These are phyloP conservation scores for Emergomyces orientalis DNA, from an alignment of 2,329 filamentous ascomycete species.

Conservation along the genomic window DNA sequence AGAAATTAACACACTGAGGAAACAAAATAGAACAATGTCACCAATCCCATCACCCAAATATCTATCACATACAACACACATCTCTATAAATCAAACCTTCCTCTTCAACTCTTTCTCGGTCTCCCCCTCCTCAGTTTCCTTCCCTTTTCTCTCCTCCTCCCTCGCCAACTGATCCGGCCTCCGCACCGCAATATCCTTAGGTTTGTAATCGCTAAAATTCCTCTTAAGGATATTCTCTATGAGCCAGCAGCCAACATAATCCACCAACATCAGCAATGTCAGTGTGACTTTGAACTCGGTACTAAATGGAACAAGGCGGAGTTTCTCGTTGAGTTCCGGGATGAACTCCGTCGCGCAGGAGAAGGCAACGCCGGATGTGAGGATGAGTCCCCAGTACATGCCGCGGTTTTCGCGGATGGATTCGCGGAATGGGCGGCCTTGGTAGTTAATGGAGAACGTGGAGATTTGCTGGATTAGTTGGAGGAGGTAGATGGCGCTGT, in stretches of 20 bases:
- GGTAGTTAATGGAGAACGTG: conserved; percentile 98
- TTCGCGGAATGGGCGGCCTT: conserved; percentile 95
- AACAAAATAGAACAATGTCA: neutral
- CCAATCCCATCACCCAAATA: neutral
- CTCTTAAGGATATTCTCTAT: conserved; percentile 81
- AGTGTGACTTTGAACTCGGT: conserved; percentile 82
- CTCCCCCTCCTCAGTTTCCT: conserved; percentile 42
- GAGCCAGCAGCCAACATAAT: conserved; percentile 77
- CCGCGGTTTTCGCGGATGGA: conserved; percentile 89
- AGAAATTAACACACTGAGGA: neutral
- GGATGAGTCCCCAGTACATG: conserved; percentile 96
- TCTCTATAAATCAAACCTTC: conserved; percentile 14
- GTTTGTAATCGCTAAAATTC: conserved; percentile 80
- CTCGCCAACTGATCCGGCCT: conserved; percentile 75
- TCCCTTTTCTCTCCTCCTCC: conserved; percentile 60
- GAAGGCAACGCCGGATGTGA: conserved; percentile 83
- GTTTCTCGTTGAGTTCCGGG: conserved; percentile 86
- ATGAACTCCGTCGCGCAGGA: conserved; percentile 90
- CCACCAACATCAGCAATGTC: conserved; percentile 73
- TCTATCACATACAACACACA: neutral
- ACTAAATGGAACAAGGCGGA: conserved; percentile 84
- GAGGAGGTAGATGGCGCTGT: conserved; percentile 91
- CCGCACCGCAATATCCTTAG: conserved; percentile 84
- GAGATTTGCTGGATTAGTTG: conserved; percentile 98
- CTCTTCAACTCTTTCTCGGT: conserved; percentile 29